A percentile compares a stretch with the other conserved stretches of the same genome.
Conservation (phyloP, 1,284 basidiomycete genomes). For the Cutaneotrichosporon cutaneum region DNA sequence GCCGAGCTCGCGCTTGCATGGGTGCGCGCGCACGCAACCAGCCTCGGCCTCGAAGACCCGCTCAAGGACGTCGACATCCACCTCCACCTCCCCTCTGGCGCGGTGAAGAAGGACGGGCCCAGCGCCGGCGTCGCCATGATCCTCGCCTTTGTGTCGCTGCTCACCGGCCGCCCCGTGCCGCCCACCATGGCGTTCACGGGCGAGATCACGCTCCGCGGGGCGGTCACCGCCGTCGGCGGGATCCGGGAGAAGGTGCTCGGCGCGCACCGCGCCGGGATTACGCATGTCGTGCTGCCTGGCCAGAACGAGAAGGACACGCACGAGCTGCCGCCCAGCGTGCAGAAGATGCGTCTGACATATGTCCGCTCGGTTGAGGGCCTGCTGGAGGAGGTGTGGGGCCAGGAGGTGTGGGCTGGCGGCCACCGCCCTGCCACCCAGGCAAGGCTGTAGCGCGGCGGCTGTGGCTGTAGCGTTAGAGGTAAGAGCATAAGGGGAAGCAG, state of each 20-base stretch:
- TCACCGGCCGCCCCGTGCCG: conserved; percentile 73
- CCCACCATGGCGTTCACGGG: conserved; percentile 91
- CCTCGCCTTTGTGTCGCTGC: conserved; percentile 81
- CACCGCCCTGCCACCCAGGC: background rate
- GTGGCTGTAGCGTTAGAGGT: background rate
- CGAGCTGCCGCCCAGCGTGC: conserved; percentile 86
- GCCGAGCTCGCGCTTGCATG: conserved; percentile 91
- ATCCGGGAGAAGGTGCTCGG: conserved; percentile 92
- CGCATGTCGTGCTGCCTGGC: conserved; percentile 69
- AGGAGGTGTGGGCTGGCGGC: conserved; percentile 16
- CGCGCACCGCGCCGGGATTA: conserved; percentile 87
- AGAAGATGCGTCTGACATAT: conserved; percentile 78
- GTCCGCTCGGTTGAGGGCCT: conserved; percentile 38
- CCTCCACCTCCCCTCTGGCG: conserved; percentile 90
- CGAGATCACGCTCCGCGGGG: conserved; percentile 86
- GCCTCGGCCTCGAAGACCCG: conserved; percentile 60
- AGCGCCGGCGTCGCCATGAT: conserved; percentile 89
- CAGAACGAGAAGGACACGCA: conserved; percentile 84
- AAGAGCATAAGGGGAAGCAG: background rate
- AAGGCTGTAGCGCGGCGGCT: conserved; percentile 14
- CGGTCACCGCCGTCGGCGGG: conserved; percentile 86
- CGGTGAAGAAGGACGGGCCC: conserved; percentile 94
- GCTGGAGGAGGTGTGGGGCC: conserved; percentile 45
- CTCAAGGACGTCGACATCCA: conserved; percentile 65
- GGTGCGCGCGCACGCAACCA: conserved; percentile 81